Evolutionary conservation across 2,329 filamentous ascomycete species (phyloP).

Genomic region (Dothideomycetes sp.): DNA sequence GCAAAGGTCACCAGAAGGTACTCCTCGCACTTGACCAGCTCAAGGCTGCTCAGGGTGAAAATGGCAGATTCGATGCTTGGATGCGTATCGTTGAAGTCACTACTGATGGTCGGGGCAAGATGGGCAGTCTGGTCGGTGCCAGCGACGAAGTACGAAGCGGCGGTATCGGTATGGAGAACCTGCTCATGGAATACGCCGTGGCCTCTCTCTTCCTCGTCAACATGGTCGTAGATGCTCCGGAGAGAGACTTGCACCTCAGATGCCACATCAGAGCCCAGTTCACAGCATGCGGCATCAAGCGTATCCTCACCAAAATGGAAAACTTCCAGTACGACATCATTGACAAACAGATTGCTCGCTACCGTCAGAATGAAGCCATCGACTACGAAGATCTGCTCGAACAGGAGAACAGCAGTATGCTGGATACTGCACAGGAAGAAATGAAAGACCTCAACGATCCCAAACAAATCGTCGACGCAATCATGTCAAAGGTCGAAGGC

Average conservation of each 20-base stretch:
- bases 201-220: constrained; percentile 92
- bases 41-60: constrained; percentile 79
- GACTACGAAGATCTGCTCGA: constrained; percentile 97
- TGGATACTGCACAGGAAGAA: constrained; percentile 76
- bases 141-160: constrained; percentile 93
- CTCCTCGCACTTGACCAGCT: constrained; percentile 87
- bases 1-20: constrained; percentile 83
- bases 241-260: constrained; percentile 78
- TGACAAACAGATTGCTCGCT: constrained; percentile 94
- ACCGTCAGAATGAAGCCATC: constrained; percentile 87
- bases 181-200: constrained; percentile 97
- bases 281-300: constrained; percentile 87
- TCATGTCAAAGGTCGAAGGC: constrained; percentile 71
- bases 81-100: constrained; percentile 98
- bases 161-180: constrained; percentile 96
- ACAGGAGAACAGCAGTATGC: constrained; percentile 78
- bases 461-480: constrained; percentile 85
- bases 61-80: constrained; percentile 94
- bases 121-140: constrained; percentile 93
- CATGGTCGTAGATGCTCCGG: constrained; percentile 86
- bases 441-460: constrained; percentile 89
- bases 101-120: constrained; percentile 92
- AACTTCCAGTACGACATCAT: constrained; percentile 96
- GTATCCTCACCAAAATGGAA: constrained; percentile 93
- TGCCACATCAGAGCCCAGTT: constrained; percentile 95